Base-by-base conservation (phyloP, 306 rosid species). In the Quillaja saponaria region DNA sequence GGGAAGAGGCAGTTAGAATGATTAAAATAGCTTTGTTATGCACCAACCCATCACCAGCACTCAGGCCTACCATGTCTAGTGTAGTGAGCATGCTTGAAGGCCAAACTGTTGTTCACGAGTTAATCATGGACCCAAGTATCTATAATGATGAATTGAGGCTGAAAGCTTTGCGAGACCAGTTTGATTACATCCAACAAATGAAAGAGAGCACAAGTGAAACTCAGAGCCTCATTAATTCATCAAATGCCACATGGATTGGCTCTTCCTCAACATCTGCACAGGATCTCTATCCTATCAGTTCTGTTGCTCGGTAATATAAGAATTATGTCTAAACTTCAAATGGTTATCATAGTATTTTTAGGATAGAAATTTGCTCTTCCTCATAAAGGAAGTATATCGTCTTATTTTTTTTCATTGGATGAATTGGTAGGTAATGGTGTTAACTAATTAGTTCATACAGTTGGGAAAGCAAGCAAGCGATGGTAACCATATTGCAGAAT, bases 71-170 rank as follows among this genome's bases (percentile, higher is more conserved):
- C 11, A 87, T 87, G 86, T 84, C 95, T 10, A 78, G 69, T 56
- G 90, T 78, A 64, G 82, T 79, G 56, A 77, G 75, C 73, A 87
- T 87, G 90, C 90, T 87, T 3, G 82, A 81, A 77, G 87, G 82
- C 45, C 66, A 55, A 63, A 55, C 35, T 3, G 31, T 20, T 20
- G 78, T 81, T 70, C 75, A 80, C 11, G 81, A 84, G 47, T 40
- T 45, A 28, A 54, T 25, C 49, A 46, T 56, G 8, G 76, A 81
- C 11, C 46, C 69, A 6, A 59, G 67, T 64, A 34, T 34, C 6
- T 67, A 66, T 6, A 14, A 25, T 14, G 81, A 81, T 67, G 85
- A 74, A 44, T 0, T 49, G 64, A 76, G 81, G 56, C 71, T 81
- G 60, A 61, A 38, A 60, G 69, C 81, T 15, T 68, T 81, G 48